Base-by-base conservation (phyloP, 2,329 filamentous ascomycete species). In the Aspergillus luchuensis region DNA sequence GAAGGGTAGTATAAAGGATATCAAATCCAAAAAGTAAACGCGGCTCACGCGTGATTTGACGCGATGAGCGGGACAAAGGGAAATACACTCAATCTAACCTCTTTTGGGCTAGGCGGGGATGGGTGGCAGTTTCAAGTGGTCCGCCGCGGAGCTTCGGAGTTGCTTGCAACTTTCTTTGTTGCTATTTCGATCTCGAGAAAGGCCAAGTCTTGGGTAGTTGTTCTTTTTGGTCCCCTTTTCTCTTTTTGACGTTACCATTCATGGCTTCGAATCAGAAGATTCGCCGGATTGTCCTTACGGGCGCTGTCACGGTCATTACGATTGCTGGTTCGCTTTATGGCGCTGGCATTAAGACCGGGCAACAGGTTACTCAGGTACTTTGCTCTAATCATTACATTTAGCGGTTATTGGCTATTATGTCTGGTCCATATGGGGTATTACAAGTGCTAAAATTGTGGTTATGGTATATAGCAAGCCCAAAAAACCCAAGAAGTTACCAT, bases 301-400 rank as follows among this genome's bases (percentile, higher is more conserved):
- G 78, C 38, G 79, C 82, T 3, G 80, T 88, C 17, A 80, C 83
- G 8, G 80, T 82, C 15, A 81, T 87, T 50, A 87, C 85, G 1
- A 82, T 82, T 6, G 81, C 80, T 1, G 86, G 86, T 55, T 80
- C 84, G 5, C 79, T 84, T 63, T 88, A 87, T 66, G 87, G 87
- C 23, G 86, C 87, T 19, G 81, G 81, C 6, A 64, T 88, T 61
- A 87, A 87, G 71, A 82, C 79, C 3, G 73, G 80, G 33, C 76
- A 81, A 63, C 82, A 87, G 53, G 72, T 77, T 39, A 78, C 79
- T 57, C 72, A 85, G 78, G 85, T 87, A 74, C 47, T 25, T 21
- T 41, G 45, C 8, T 30, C 33, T 13, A 6, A 13, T 11, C 5
- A 6, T 13, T 36, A 36, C 33, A 1, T 36, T 36, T 7, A 5